These are phyloP conservation scores for Aspergillus bridgeri DNA, from an alignment of 495 filamentous ascomycete genomes.

Conservation along the genomic window DNA sequence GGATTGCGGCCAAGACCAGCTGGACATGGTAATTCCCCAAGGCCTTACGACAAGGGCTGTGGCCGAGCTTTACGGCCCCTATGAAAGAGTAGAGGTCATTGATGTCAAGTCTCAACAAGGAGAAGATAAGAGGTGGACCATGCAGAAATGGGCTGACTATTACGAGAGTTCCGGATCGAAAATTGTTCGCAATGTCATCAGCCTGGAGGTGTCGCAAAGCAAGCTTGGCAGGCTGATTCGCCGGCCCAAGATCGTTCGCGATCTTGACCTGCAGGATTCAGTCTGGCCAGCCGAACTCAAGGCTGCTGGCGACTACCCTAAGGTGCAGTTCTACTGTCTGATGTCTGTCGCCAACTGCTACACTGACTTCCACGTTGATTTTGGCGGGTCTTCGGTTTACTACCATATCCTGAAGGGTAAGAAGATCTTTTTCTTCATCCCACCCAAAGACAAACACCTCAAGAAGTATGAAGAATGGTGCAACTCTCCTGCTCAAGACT, in stretches of 20 bases:
- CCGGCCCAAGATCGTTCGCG: conserved; percentile 66
- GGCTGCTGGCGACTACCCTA: conserved; percentile 55
- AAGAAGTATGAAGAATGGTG: conserved; percentile 80
- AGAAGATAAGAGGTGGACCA: conserved; percentile 65
- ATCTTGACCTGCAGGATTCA: conserved; percentile 67
- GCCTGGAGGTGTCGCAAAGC: conserved; percentile 69
- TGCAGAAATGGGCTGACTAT: conserved; percentile 71
- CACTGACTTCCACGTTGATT: conserved; percentile 80
- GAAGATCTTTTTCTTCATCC: conserved; percentile 78
- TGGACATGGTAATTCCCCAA: conserved; percentile 73
- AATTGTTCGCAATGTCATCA: conserved; percentile 71
- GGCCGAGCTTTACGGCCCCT: conserved; percentile 62
- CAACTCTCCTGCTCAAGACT: conserved; percentile 67
- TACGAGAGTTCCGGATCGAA: conserved; percentile 65
- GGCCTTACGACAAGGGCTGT: conserved; percentile 64
- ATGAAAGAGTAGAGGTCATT: conserved; percentile 67
- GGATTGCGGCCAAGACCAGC: conserved; percentile 61
- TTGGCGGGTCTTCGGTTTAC: conserved; percentile 74
- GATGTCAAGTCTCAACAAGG: conserved; percentile 74
- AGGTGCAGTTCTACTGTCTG: conserved; percentile 68
- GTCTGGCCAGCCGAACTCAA: conserved; percentile 66
- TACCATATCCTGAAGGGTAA: conserved; percentile 74
- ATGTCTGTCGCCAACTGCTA: conserved; percentile 81
- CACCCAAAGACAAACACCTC: conserved; percentile 68
- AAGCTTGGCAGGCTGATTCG: conserved; percentile 62